Evolutionary conservation across 106 monocot genomes (phyloP), one percentile per base, ranked within the genome.

Genomic region (Platanthera guangdongensis): DNA sequence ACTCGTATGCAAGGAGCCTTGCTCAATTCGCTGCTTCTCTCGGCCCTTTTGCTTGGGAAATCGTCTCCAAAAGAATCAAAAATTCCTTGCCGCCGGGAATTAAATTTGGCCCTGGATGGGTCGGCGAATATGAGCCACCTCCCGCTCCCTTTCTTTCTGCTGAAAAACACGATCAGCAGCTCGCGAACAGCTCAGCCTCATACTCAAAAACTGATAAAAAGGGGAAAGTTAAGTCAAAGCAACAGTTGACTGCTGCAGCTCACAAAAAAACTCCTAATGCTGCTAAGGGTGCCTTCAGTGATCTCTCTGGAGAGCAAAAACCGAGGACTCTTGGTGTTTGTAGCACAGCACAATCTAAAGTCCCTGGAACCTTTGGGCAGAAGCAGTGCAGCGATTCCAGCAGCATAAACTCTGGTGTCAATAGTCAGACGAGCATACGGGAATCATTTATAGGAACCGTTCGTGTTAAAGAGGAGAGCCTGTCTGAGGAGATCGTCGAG

Each of bases 21-120:
- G 87, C 90, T 63, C 81, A 81, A 13, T 96, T 96, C 83, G 86
- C 93, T 76, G 88, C 76, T 46, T 64, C 78, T 48, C 82, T 96
- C 51, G 95, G 95, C 15, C 84, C 95, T 21, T 75, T 77, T 73
- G 93, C 73, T 47, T 96, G 95, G 95, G 80, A 78, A 90, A 85
- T 96, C 50, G 90, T 85, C n/a, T 93, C 95, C 19, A 77, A 84
- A 52, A 85, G 78, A 64, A 90, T 93, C 50, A 77, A 84, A 75
- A 83, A 79, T 76, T 77, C 79, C 13, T 76, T 96, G 47, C 95
- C 95, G 65, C 32, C 85, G 72, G 92, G 90, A n/a, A 57, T 93
- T 19, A 85, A 90, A 70, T 96, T 90, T 80, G 95, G 95, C 9
- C 87, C 85, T 47, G 95, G 95, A 48, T 96, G 95, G 95, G 90